phyloP scores from a whole-genome alignment of 805 yeast species.

The Candida ponderosae region DNA sequence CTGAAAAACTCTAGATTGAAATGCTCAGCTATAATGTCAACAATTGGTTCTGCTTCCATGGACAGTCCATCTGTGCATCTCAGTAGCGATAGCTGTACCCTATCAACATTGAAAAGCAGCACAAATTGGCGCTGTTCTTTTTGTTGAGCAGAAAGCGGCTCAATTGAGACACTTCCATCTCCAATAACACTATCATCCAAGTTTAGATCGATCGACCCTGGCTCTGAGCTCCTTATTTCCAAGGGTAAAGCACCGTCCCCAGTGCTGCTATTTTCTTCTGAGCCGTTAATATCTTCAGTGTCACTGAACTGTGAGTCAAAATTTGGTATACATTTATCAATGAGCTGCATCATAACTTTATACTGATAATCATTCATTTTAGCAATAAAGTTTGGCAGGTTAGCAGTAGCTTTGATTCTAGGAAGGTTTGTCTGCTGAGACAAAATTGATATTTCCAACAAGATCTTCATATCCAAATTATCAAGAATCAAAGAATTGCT shows the following conservation, averaged over 20 bases:
- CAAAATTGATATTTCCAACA: slow-evolving; percentile 76
- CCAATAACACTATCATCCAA: neutral
- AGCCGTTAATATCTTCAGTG: slow-evolving; percentile 24
- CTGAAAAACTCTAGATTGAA: slow-evolving; percentile 54
- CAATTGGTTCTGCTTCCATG: slow-evolving; percentile 56
- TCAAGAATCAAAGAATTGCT: slow-evolving; percentile 57
- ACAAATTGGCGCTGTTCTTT: slow-evolving; percentile 61
- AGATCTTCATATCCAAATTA: slow-evolving; percentile 62
- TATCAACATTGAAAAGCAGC: slow-evolving; percentile 59
- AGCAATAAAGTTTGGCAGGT: slow-evolving; percentile 64
- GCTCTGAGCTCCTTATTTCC: slow-evolving; percentile 2
- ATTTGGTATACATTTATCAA: slow-evolving; percentile 62
- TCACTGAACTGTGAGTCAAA: slow-evolving; percentile 22
- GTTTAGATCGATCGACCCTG: neutral
- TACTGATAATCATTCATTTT: slow-evolving; percentile 85
- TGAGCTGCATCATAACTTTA: slow-evolving; percentile 72
- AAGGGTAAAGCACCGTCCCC: slow-evolving; percentile 23
- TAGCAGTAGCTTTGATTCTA: slow-evolving; percentile 64
- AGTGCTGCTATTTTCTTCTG: too few relatives aligned
- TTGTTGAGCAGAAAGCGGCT: neutral
- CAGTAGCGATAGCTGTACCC: slow-evolving; percentile 51
- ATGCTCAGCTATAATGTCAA: slow-evolving; percentile 64
- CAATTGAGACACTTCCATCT: too few relatives aligned
- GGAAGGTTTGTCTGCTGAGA: slow-evolving; percentile 76
- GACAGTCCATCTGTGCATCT: slow-evolving; percentile 60